Conservation (phyloP, 106 monocot species). For the Vanilla planifolia region DNA sequence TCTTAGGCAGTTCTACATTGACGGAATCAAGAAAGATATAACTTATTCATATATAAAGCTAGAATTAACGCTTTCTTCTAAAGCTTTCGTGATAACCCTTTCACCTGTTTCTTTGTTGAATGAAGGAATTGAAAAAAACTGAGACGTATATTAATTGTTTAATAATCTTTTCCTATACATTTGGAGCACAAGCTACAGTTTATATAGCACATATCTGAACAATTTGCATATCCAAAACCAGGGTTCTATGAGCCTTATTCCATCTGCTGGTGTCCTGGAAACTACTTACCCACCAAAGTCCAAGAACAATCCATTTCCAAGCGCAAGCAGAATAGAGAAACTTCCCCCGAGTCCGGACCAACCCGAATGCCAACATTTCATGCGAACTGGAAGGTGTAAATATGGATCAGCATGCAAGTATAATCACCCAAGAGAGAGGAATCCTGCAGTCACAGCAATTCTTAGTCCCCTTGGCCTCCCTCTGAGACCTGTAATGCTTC, state of each 20-base stretch:
- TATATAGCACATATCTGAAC: no score
- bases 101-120: no score
- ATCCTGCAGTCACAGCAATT: slow-evolving; percentile 4
- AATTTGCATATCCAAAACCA: no score
- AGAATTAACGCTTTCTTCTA: no score
- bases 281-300: slow-evolving; percentile 18
- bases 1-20: no score
- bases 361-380: slow-evolving; percentile 73
- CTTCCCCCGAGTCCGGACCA: slow-evolving; percentile 66
- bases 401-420: slow-evolving; percentile 79
- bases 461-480: slow-evolving; percentile 68
- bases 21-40: no score
- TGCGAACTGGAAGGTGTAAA: slow-evolving; percentile 71
- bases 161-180: no score
- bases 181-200: no score
- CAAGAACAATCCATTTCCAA: slow-evolving; percentile 19
- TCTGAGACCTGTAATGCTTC: slow-evolving; percentile 58
- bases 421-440: slow-evolving; percentile 60
- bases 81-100: no score
- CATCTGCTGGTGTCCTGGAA: slow-evolving; percentile 24
- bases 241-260: slow-evolving; percentile 22
- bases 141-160: no score
- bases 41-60: no score
- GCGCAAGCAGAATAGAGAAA: slow-evolving; percentile 10
- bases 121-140: no score